A percentile compares a stretch with the other conserved stretches of the same genome.
These are phyloP conservation scores for Exophiala mesophila DNA, from an alignment of 2,329 filamentous ascomycete species.

Conservation along the genomic window DNA sequence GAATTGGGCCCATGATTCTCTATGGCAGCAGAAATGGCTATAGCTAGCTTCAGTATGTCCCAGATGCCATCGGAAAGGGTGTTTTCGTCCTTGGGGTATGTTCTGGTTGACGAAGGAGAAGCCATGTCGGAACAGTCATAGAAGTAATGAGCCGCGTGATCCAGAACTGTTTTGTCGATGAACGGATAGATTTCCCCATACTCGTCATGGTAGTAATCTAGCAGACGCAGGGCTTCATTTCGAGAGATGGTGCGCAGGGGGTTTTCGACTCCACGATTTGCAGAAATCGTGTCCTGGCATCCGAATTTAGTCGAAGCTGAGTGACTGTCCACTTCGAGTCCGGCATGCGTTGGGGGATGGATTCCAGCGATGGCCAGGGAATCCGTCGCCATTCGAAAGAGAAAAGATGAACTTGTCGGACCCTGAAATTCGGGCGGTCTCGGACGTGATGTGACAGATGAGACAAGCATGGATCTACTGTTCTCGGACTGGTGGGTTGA, in stretches of 20 bases:
- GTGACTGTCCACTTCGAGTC: not conserved
- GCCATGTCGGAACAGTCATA: not conserved
- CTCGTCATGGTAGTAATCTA: not conserved
- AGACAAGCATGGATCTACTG: not conserved
- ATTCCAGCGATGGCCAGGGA: not conserved
- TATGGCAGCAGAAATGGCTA: not conserved
- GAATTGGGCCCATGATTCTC: not conserved
- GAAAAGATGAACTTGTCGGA: not conserved
- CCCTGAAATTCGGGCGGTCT: not conserved
- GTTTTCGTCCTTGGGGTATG: slow-evolving; percentile 1
- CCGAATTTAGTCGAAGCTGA: not conserved
- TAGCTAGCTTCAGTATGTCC: not conserved
- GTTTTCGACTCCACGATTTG: not conserved
- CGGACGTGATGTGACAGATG: not conserved
- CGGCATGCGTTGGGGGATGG: not conserved
- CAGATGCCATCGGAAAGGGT: not conserved
- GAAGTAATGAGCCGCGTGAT: not conserved
- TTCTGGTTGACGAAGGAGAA: not conserved
- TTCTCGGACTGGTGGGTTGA: not conserved
- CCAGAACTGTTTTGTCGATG: not conserved
- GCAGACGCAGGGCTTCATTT: not conserved
- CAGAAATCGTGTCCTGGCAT: not conserved
- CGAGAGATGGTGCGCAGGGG: not conserved
- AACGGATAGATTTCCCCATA: not conserved
- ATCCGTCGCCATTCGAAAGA: not conserved